phyloP scores from a whole-genome alignment of 1,139 yeast genomes.

The Zygosaccharomyces pseudobailii region DNA sequence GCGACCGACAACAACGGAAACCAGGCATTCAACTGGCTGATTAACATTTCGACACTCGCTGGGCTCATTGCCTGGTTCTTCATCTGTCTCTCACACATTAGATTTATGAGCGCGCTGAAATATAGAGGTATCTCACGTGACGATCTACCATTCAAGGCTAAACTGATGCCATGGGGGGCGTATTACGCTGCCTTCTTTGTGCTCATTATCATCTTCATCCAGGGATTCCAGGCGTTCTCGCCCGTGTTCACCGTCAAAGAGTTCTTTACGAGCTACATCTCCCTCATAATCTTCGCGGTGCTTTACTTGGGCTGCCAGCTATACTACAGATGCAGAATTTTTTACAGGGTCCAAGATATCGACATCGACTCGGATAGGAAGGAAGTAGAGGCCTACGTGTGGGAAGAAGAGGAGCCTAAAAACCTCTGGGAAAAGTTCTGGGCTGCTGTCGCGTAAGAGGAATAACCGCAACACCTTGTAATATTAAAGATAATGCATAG shows the following conservation, averaged over 20 bases:
- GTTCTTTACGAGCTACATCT: conserved; percentile 61
- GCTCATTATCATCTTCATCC: conserved; percentile 53
- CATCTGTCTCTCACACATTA: conserved; percentile 57
- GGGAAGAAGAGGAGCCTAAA: conserved; percentile 50
- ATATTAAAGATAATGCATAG: neutral
- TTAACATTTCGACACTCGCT: conserved; percentile 74
- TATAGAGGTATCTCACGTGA: conserved; percentile 57
- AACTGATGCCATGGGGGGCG: conserved; percentile 57
- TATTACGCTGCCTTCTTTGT: conserved; percentile 51
- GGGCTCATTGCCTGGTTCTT: conserved; percentile 73
- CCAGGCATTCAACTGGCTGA: conserved; percentile 75
- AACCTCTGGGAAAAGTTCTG: conserved; percentile 54
- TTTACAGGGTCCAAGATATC: conserved; percentile 48
- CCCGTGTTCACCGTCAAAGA: conserved; percentile 43
- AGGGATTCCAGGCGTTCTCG: conserved; percentile 56
- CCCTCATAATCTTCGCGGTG: conserved; percentile 48
- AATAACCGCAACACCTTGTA: neutral
- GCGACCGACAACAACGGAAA: conserved; percentile 57
- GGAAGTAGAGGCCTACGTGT: conserved; percentile 50
- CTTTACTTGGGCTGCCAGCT: conserved; percentile 50
- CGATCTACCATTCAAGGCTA: conserved; percentile 64
- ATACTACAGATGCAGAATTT: conserved; percentile 41
- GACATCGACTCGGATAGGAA: conserved; percentile 62
- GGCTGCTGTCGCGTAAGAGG: conserved; percentile 35
- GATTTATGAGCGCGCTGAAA: conserved; percentile 58